Base-by-base conservation (phyloP, 164 flowering plant genomes). In the Buxus sempervirens region DNA sequence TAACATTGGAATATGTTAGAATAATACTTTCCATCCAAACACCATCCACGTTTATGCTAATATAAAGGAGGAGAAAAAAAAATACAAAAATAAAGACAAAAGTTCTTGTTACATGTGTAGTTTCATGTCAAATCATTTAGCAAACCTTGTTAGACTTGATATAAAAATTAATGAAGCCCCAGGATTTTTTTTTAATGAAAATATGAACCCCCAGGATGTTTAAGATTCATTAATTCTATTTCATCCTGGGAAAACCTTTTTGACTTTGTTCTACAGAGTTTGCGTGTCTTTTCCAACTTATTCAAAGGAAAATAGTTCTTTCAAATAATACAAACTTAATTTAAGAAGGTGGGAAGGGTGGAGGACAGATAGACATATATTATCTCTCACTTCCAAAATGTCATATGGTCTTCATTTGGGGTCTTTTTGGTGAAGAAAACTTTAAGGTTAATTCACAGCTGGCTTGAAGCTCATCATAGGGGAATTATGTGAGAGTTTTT, bases 1-100 rank as follows among this genome's bases (percentile, higher is more conserved):
- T 61, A 32, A 19, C 22, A 41, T 12, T 22, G 58, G 8, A 63
- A 61, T 26, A 63, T 4, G 63, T 55, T 48, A 62, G 27, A 72
- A 62, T 14, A 54, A 32, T 32, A 58, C 27, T 38, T n/a, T 8
- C 21, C 20, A 15, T 45, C 51, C 51, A 45, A 1, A 6, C 18
- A 10, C 12, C n/a, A 51, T 14, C 26, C 59, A 28, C 13, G 36
- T 18, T 32, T 53, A 0, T 22, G 36, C 41, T 54, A n/a, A 20
- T 7, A 26, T 14, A 21, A 36, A 22, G n/a, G n/a, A n/a, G n/a
- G n/a, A 55, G 42, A 13, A 38, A 63, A 62, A 54, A 54, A 45
- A 45, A 32, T 3, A 32, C 38, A 32, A 32, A 32, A 32, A 32
- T 7, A 32, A 32, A 32, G 38, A 32, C 38, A 32, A 7, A 32